phyloP scores from a whole-genome alignment of 495 filamentous ascomycete genomes.

The Daldinia grandis region DNA sequence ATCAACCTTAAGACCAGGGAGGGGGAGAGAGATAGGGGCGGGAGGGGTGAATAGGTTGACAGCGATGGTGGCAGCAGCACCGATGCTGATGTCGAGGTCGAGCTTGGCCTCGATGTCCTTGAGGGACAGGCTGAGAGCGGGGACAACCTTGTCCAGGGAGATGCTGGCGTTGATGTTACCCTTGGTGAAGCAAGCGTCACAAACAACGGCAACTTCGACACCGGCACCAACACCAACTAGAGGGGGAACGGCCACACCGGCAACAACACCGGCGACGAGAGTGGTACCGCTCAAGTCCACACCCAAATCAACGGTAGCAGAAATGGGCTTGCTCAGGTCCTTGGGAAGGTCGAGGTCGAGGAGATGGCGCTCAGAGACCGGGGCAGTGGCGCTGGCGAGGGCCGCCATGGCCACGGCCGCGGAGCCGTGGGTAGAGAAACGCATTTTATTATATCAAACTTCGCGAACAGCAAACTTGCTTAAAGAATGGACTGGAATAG shows the following conservation, averaged over 20 bases:
- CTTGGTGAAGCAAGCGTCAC: slow-evolving; percentile 48
- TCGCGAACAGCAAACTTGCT: slow-evolving; percentile 33
- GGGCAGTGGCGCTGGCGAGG: slow-evolving; percentile 41
- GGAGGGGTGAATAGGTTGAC: slow-evolving; percentile 49
- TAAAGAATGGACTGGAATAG: slow-evolving; percentile 48
- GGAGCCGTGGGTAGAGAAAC: slow-evolving; percentile 46
- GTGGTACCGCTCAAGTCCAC: slow-evolving; percentile 41
- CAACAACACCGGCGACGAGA: slow-evolving; percentile 41
- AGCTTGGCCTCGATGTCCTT: slow-evolving; percentile 49
- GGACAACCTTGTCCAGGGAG: slow-evolving; percentile 44
- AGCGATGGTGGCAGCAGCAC: slow-evolving; percentile 47
- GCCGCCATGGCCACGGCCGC: slow-evolving; percentile 46
- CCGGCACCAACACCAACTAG: slow-evolving; percentile 33
- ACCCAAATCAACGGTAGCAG: slow-evolving; percentile 36
- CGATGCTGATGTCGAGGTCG: slow-evolving; percentile 46
- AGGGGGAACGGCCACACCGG: slow-evolving; percentile 35
- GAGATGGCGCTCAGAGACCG: slow-evolving; percentile 36
- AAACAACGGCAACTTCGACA: slow-evolving; percentile 41
- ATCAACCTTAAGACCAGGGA: slow-evolving; percentile 49
- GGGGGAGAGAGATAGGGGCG: slow-evolving; percentile 41
- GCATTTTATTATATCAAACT: slow-evolving; percentile 33
- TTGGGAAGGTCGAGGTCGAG: slow-evolving; percentile 34
- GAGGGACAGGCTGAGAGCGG: slow-evolving; percentile 45
- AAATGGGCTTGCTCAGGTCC: slow-evolving; percentile 41
- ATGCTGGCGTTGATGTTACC: slow-evolving; percentile 49